Percentiles rank a stretch among this genome's conserved stretches.
Conservation (phyloP, 306 rosid genomes). For the Aeschynomene evenia region DNA sequence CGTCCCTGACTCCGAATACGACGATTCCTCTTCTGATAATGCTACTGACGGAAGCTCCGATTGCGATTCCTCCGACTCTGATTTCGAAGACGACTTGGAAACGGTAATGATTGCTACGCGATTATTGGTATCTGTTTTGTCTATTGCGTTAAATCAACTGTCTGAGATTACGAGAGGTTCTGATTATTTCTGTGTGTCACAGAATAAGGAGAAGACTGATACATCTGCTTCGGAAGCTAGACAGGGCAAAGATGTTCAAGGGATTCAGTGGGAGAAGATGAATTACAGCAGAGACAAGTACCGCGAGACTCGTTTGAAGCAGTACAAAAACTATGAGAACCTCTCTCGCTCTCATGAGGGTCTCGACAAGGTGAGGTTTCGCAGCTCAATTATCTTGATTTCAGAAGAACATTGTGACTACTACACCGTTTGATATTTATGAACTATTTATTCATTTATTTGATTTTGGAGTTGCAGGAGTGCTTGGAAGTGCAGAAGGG, state of each 20-base stretch:
- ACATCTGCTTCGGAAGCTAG: constrained; percentile 78
- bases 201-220: constrained; percentile 66
- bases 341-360: constrained; percentile 55
- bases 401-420: background rate
- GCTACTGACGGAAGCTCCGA: background rate
- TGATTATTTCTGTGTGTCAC: background rate
- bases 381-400: background rate
- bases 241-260: constrained; percentile 89
- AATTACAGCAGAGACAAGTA: constrained; percentile 64
- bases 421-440: background rate
- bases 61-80: constrained; percentile 43
- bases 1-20: constrained; percentile 49
- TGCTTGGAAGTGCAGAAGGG: constrained; percentile 69
- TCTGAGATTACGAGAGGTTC: background rate
- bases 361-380: constrained; percentile 52
- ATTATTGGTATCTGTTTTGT: background rate
- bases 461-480: constrained; percentile 42
- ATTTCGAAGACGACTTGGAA: constrained; percentile 61
- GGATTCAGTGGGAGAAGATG: constrained; percentile 94
- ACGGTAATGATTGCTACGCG: constrained; percentile 24
- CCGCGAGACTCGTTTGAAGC: constrained; percentile 75
- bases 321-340: constrained; percentile 75
- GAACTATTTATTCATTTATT: background rate
- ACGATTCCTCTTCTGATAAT: constrained; percentile 30
- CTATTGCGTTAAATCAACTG: background rate